Conservation (phyloP, 192 early-diverging fungal genomes). For the Podila minutissima region DNA sequence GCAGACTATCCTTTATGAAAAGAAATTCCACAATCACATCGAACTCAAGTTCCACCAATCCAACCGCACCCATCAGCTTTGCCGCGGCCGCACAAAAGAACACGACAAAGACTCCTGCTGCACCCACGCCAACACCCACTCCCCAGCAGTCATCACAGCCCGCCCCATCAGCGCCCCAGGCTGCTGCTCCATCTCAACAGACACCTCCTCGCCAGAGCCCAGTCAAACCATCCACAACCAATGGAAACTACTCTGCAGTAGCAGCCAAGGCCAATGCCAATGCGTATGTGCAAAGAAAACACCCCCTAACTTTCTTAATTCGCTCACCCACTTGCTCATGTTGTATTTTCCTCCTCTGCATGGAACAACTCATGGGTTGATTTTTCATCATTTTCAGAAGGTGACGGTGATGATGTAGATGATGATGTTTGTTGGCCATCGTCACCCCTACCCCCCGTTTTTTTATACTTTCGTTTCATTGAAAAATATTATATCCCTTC, state of each 20-base stretch:
- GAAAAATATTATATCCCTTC: too few relatives aligned
- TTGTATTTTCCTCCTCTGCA: neutral
- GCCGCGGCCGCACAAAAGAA: slow-evolving; percentile 49
- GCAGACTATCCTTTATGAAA: slow-evolving; percentile 32
- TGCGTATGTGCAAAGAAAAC: slow-evolving; percentile 29
- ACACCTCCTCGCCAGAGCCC: slow-evolving; percentile 23
- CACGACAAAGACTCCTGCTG: slow-evolving; percentile 34
- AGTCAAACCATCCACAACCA: slow-evolving; percentile 29
- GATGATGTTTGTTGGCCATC: too few relatives aligned
- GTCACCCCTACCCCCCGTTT: too few relatives aligned
- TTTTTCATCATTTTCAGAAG: too few relatives aligned
- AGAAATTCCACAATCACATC: slow-evolving; percentile 31
- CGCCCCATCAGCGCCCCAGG: slow-evolving; percentile 25
- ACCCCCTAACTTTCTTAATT: neutral
- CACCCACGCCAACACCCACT: slow-evolving; percentile 8
- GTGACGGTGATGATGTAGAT: too few relatives aligned
- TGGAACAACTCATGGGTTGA: too few relatives aligned
- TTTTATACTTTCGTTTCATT: too few relatives aligned
- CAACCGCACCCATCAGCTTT: slow-evolving; percentile 49
- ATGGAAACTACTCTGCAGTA: slow-evolving; percentile 53
- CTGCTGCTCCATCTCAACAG: slow-evolving; percentile 19
- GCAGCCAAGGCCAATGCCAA: slow-evolving; percentile 45
- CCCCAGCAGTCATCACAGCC: neutral
- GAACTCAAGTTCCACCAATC: slow-evolving; percentile 18
- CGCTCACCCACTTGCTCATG: neutral